phyloP scores from a whole-genome alignment of 371 early-diverging fungal genomes.

The Pancytospora philotis region DNA sequence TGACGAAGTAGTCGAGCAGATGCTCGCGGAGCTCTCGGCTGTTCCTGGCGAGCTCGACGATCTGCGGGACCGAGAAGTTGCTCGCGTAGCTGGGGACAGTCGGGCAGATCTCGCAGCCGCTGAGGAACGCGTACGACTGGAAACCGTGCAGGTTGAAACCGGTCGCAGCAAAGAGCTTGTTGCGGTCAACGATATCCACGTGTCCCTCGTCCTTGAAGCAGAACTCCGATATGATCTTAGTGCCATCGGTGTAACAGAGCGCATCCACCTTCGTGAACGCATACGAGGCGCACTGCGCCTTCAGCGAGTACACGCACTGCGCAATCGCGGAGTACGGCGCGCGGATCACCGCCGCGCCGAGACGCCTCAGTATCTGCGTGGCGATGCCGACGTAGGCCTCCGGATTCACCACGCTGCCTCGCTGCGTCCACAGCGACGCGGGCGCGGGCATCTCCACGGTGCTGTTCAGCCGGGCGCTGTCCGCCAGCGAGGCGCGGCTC shows the following conservation, averaged over 20 bases:
- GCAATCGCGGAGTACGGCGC: constrained; percentile 58
- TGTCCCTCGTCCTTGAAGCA: constrained; percentile 4
- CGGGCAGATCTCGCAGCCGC: constrained; percentile 57
- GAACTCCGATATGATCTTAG: constrained; percentile 43
- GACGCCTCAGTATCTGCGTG: constrained; percentile 29
- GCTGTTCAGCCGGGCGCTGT: too few relatives aligned
- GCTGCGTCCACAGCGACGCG: background rate
- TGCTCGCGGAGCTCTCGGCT: constrained; percentile 3
- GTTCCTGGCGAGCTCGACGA: constrained; percentile 15
- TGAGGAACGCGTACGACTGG: constrained; percentile 19
- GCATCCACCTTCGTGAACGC: constrained; percentile 52
- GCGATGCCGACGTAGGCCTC: constrained; percentile 31
- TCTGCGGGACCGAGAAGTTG: constrained; percentile 28
- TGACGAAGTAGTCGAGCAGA: background rate
- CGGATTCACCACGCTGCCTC: background rate
- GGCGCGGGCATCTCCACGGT: background rate
- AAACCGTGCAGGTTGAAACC: constrained; percentile 21
- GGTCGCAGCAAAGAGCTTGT: background rate
- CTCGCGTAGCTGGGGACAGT: constrained; percentile 46
- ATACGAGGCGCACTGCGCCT: constrained; percentile 36
- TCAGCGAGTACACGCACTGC: constrained; percentile 53
- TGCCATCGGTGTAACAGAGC: constrained; percentile 42
- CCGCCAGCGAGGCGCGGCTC: background rate
- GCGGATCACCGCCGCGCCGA: constrained; percentile 34
- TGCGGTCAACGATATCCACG: constrained; percentile 12